Percentiles rank a stretch among this genome's conserved stretches.
phyloP scores from a whole-genome alignment of 176 grass and related monocot genomes.

The Rhynchospora breviuscula region DNA sequence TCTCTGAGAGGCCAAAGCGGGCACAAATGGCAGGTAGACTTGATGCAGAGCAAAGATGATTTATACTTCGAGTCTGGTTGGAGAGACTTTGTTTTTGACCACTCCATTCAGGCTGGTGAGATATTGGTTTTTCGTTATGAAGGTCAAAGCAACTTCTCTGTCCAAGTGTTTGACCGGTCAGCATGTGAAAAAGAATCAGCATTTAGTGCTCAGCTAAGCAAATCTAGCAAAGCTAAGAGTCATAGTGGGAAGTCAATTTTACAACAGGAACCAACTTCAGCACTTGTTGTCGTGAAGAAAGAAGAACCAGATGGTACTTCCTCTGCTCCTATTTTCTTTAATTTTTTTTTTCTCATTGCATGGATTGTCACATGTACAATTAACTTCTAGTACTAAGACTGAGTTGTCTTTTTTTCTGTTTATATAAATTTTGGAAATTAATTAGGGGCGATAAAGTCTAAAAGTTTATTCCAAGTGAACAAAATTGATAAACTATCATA shows the following conservation, averaged over 20 bases:
- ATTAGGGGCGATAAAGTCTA: not conserved
- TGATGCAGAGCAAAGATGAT: constrained; percentile 29
- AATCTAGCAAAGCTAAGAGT: not conserved
- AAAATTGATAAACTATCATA: not conserved
- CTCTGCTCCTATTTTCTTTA: not conserved
- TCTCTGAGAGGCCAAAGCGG: constrained; percentile 55
- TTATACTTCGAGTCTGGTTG: constrained; percentile 49
- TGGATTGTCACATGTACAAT: not conserved
- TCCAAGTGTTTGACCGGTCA: constrained; percentile 41
- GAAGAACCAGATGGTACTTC: constrained; percentile 18
- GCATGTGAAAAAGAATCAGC: constrained; percentile 44
- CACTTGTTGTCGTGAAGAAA: constrained; percentile 17
- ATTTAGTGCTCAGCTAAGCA: constrained; percentile 24
- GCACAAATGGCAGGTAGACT: constrained; percentile 41
- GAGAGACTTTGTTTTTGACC: constrained; percentile 61
- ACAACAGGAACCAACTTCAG: not conserved
- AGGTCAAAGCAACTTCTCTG: constrained; percentile 43
- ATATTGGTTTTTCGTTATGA: constrained; percentile 62
- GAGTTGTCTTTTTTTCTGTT: not conserved
- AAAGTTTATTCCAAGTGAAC: not conserved
- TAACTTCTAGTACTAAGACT: not conserved
- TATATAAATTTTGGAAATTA: not conserved
- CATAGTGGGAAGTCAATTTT: not conserved
- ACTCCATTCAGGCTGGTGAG: constrained; percentile 43
- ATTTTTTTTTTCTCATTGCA: not conserved